phyloP scores from a whole-genome alignment of 1,139 yeast genomes.

The Yamadazyma dushanensis region DNA sequence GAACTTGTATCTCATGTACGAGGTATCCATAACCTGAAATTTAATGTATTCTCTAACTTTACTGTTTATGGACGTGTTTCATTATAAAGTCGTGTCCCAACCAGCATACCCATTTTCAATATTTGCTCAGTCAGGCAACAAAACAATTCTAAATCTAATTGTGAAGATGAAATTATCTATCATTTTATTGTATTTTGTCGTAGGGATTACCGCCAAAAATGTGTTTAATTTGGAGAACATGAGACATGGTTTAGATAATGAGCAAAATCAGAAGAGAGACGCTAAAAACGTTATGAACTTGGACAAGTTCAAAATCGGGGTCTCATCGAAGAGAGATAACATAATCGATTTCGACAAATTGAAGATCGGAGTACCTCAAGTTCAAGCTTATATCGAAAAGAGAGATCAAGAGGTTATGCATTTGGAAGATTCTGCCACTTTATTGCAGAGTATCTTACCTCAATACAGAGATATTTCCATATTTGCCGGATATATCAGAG shows the following conservation, averaged over 20 bases:
- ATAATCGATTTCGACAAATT: conserved; percentile 14
- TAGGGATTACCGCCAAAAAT: conserved; percentile 19
- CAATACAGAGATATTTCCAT: conserved; percentile 47
- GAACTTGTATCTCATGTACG: too few species aligned
- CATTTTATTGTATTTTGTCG: conserved; percentile 7
- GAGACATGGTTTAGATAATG: conserved; percentile 10
- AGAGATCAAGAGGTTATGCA: conserved; percentile 15
- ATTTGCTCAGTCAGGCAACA: not conserved
- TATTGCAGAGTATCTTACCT: conserved; percentile 30
- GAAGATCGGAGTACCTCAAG: not conserved
- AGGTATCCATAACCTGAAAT: too few species aligned
- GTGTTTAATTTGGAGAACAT: conserved; percentile 19
- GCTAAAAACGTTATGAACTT: conserved; percentile 22
- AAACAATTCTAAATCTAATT: not conserved
- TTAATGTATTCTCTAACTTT: too few species aligned
- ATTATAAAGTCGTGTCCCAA: not conserved
- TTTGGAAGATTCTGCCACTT: conserved; percentile 10
- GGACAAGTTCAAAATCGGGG: conserved; percentile 7
- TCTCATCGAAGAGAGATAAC: conserved; percentile 20
- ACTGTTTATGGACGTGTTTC: too few species aligned
- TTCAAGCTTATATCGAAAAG: conserved; percentile 4
- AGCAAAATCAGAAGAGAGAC: conserved; percentile 19
- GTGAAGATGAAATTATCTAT: conserved; percentile 6
- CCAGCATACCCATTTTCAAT: not conserved
- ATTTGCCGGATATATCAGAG: conserved; percentile 58